Conservation (phyloP, 257 asterid species). For the Cordia subcordata region DNA sequence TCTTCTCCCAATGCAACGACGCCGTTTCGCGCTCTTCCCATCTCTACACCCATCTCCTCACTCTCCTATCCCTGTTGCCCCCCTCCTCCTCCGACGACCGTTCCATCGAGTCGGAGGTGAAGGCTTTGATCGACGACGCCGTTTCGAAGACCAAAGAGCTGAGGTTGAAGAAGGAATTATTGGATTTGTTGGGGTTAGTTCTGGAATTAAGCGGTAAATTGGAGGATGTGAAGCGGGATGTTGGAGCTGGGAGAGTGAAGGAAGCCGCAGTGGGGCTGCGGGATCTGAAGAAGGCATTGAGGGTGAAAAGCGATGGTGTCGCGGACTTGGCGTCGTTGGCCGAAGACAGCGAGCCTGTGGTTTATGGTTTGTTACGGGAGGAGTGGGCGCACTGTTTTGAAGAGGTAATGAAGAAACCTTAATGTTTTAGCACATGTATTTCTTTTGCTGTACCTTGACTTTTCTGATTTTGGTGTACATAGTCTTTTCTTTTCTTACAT, state of each 20-base stretch:
- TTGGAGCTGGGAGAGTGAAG: conserved; percentile 50
- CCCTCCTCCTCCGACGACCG: conserved; percentile 41
- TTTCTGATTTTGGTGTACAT: neutral
- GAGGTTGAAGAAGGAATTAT: conserved; percentile 62
- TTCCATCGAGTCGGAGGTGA: conserved; percentile 55
- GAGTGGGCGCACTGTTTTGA: conserved; percentile 76
- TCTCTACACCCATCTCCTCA: conserved; percentile 31
- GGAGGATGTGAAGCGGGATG: conserved; percentile 42
- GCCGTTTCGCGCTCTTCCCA: conserved; percentile 57
- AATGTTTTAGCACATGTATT: neutral
- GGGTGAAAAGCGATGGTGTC: conserved; percentile 38
- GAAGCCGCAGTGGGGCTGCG: conserved; percentile 63
- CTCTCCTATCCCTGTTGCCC: conserved; percentile 47
- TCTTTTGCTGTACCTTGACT: too few species aligned
- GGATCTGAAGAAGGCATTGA: conserved; percentile 61
- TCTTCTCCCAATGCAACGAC: conserved; percentile 70
- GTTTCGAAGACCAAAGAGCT: conserved; percentile 57
- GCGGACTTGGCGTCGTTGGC: conserved; percentile 22
- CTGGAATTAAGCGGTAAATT: conserved; percentile 50
- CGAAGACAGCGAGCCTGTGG: conserved; percentile 44
- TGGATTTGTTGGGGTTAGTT: conserved; percentile 49
- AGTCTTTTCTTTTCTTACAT: too few species aligned
- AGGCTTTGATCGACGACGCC: conserved; percentile 43
- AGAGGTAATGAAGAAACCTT: conserved; percentile 39
- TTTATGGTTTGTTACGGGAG: conserved; percentile 52